Base-by-base conservation (phyloP, 2,329 filamentous ascomycete species). In the Sclerotinia sclerotiorum region DNA sequence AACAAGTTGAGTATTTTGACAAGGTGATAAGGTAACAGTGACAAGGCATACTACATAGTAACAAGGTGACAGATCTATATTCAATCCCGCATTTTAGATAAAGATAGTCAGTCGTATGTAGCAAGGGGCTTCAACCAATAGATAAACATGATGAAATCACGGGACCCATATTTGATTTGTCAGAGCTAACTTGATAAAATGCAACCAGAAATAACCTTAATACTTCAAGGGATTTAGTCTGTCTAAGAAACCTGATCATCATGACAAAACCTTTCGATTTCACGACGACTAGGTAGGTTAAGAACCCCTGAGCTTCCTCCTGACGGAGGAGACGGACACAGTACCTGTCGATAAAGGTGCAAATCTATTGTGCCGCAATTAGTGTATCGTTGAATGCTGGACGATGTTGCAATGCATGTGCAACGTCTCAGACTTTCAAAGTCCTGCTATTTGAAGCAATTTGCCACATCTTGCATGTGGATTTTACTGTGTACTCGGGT, bases 371-470 rank as follows among this genome's bases (percentile, higher is more conserved):
- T 57, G n/a, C 55, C 55, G 55, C 55, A 42, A 57, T 35, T 39
- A 57, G 21, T 57, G 21, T n/a, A 57, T 42, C 7, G 8, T 42
- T 57, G 44, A n/a, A 62, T 51, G 29, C 44, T 35, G 29, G 44
- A 62, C n/a, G 24, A 62, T 51, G 44, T 51, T 51, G 15, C 60
- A 35, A 62, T 62, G 60, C 60, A 62, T 62, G 21, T 39, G 46
- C 46, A 62, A 62, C 60, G 60, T 62, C 60, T 62, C 60, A 39
- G 49, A 27, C 29, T 29, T 62, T 62, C 46, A 21, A 62, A 51
- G 46, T 62, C 60, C 29, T 62, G 32, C 15, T 19, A 39, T n/a
- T 39, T 10, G 29, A 51, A 46, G 49, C 60, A 29, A 27, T 39
- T 51, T 15, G 49, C 46, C 24, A 51, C 29, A 51, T 27, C 29